A percentile compares a stretch with the other conserved stretches of the same genome.
Conservation (phyloP, 2,329 filamentous ascomycete species). For the Stemphylium vesicarium region DNA sequence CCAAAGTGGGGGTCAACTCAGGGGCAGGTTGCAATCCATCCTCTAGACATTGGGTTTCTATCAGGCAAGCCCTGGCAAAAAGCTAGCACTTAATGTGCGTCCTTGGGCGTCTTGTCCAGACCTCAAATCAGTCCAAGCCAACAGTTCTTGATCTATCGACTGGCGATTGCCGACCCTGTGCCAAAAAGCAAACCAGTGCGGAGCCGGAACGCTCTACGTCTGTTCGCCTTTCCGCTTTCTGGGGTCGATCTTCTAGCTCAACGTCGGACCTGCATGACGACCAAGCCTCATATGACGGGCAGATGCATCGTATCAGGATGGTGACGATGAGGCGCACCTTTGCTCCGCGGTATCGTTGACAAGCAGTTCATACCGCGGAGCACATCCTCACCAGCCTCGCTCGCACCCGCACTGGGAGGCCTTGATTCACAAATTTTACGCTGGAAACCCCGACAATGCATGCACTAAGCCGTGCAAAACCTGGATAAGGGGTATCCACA, state of each 20-base stretch:
- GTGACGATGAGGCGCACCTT: neutral
- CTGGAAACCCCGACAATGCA: no score
- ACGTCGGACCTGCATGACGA: conserved; percentile 13
- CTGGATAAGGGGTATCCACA: no score
- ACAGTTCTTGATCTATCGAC: neutral
- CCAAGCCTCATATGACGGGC: neutral
- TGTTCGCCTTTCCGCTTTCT: neutral
- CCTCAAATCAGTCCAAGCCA: neutral
- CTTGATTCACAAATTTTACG: neutral
- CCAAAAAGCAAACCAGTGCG: conserved; percentile 8
- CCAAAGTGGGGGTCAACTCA: conserved; percentile 25
- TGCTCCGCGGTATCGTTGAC: neutral
- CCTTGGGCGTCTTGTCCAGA: neutral
- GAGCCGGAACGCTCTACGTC: conserved; percentile 3
- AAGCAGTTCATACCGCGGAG: no score
- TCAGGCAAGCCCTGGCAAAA: neutral
- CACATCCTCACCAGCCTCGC: no score
- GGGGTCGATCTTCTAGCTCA: conserved; percentile 7
- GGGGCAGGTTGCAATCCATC: conserved; percentile 14
- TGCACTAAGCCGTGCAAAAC: no score
- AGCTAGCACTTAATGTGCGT: no score
- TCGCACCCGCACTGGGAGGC: neutral
- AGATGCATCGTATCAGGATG: neutral
- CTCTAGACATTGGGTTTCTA: neutral
- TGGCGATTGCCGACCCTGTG: conserved; percentile 1